These are phyloP conservation scores for Aspergillus alliaceus DNA, from an alignment of 2,329 filamentous ascomycete genomes.

Conservation along the genomic window DNA sequence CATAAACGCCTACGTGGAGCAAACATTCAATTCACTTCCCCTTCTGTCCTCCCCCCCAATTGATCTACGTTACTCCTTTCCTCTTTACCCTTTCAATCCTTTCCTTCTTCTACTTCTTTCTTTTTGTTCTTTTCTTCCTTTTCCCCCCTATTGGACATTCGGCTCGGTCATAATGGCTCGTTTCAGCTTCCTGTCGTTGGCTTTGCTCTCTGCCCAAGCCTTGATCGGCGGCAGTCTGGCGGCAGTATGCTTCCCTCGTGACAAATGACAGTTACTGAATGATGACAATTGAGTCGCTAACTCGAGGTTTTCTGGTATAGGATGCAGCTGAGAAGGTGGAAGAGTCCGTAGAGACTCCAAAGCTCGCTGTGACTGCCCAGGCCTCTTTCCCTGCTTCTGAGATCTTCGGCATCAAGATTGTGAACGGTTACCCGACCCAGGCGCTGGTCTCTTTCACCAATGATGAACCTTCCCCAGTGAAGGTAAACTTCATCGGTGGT, in stretches of 20 bases:
- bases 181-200: slow-evolving; percentile 70
- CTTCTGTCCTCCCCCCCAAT: background rate
- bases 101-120: slow-evolving; percentile 4
- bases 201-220: slow-evolving; percentile 69
- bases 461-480: slow-evolving; percentile 73
- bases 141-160: slow-evolving; percentile 10
- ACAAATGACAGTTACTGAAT: background rate
- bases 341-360: slow-evolving; percentile 63
- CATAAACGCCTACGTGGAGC: slow-evolving; percentile 28
- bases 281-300: slow-evolving; percentile 26
- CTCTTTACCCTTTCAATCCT: slow-evolving; percentile 7
- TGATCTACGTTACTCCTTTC: background rate
- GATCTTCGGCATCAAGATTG: slow-evolving; percentile 90
- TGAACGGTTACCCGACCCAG: slow-evolving; percentile 86
- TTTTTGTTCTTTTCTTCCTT: slow-evolving; percentile 5
- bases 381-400: slow-evolving; percentile 66
- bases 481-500: slow-evolving; percentile 74
- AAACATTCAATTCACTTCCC: slow-evolving; percentile 13
- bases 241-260: slow-evolving; percentile 50
- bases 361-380: slow-evolving; percentile 55
- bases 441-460: slow-evolving; percentile 82
- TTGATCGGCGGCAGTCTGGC: slow-evolving; percentile 64
- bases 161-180: slow-evolving; percentile 62
- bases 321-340: slow-evolving; percentile 65
- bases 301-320: slow-evolving; percentile 23